Evolutionary conservation across 768 basidiomycete species (phyloP), one percentile per base, ranked within the genome.

Genomic region (Mycena latifolia): DNA sequence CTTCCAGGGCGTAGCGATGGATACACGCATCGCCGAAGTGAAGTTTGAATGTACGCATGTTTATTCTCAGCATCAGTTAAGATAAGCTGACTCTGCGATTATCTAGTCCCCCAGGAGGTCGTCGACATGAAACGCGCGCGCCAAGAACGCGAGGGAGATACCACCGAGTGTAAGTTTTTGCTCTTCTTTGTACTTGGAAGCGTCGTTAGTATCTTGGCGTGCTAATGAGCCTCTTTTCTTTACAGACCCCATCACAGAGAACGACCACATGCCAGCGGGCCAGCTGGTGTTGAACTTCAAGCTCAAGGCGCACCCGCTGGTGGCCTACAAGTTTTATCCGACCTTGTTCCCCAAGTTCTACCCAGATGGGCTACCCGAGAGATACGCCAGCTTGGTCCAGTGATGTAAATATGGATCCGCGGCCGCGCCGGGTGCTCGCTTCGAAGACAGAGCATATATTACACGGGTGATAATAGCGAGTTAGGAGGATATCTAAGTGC

Each of bases 261-360:
- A 84, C 65, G 80, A 81, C 53, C 72, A 75, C 43, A 76, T 82
- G 39, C 79, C 80, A 0, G 80, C 83, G 7, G 87, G 88, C 20
- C 73, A 79, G 35, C 87, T 87, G 46, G 78, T 78, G 54, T 74
- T 88, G 55, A 85, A 87, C 58, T 84, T 85, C 0, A 83, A 88
- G 6, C 71, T 88, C 60, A 88, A 85, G 79, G 87, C 86, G 55
- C 87, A 88, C 61, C 86, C 87, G 0, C 84, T 88, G 63, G 86
- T 86, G 52, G 87, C 80, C 22, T 72, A 83, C 70, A 78, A 78
- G 37, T 85, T 86, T 67, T 88, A 88, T 60, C 87, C 88, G 2
- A 80, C 81, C 27, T 70, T 86, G 53, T 89, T 86, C 75, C 75
- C 76, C 63, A 74, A 82, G 27, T 81, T 84, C 64, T 88, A 86